A percentile compares a stretch with the other conserved stretches of the same genome.
phyloP scores from a whole-genome alignment of 345 rosid genomes.

The Corchorus capsularis region DNA sequence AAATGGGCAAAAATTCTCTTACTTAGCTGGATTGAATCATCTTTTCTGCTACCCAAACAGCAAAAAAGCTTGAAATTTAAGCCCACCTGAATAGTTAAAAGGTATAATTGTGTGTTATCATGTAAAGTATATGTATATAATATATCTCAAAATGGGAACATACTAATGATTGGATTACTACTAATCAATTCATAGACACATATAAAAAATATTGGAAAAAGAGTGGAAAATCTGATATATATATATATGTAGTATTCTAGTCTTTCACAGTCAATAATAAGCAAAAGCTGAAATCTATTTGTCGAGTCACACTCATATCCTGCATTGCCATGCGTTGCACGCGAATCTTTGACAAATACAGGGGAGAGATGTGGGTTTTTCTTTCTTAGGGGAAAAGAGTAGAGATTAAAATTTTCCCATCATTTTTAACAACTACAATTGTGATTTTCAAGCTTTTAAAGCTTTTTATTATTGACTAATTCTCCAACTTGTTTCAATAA shows the following conservation, averaged over 20 bases:
- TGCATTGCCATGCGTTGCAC: constrained; percentile 48
- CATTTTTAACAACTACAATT: constrained; percentile 38
- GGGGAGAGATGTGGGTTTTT: constrained; percentile 11
- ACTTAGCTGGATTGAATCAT: constrained; percentile 17
- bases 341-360: constrained; percentile 50
- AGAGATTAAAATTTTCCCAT: constrained; percentile 17
- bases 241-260: background rate
- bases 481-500: constrained; percentile 10
- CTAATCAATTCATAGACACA: constrained; percentile 12
- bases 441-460: constrained; percentile 27
- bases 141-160: constrained; percentile 5
- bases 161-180: constrained; percentile 28
- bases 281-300: constrained; percentile 33
- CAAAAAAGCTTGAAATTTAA: constrained; percentile 21
- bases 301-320: constrained; percentile 45
- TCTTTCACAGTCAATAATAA: constrained; percentile 19
- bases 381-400: constrained; percentile 21
- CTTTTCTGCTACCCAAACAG: constrained; percentile 25
- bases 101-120: constrained; percentile 14
- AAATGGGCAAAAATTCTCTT: background rate
- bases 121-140: background rate
- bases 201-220: background rate
- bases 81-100: constrained; percentile 19
- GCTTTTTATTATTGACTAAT: constrained; percentile 30
- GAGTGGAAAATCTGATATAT: background rate